Evolutionary conservation across 495 filamentous ascomycete species (phyloP).

Genomic region (Daldinia grandis): DNA sequence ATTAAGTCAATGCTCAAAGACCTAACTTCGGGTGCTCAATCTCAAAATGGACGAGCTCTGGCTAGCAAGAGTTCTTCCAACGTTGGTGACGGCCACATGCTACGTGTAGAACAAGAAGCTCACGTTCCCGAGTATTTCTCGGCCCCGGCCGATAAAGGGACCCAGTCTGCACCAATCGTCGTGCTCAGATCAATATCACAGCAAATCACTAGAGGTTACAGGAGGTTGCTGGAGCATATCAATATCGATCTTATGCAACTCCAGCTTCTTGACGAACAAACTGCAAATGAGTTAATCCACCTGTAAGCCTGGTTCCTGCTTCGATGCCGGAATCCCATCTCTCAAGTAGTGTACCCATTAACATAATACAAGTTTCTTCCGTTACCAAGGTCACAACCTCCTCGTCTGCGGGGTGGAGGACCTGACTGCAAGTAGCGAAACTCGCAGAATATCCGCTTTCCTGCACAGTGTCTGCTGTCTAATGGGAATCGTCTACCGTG

Average conservation of each 20-base stretch:
- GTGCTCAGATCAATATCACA: conserved; percentile 44
- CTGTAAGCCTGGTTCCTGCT: conserved; percentile 23
- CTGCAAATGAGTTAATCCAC: conserved; percentile 39
- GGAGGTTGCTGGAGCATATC: conserved; percentile 35
- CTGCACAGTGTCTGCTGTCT: conserved; percentile 45
- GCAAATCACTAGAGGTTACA: conserved; percentile 37
- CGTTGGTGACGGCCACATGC: conserved; percentile 2
- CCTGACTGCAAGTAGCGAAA: conserved; percentile 44
- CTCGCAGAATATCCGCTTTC: conserved; percentile 41
- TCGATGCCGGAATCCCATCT: background rate
- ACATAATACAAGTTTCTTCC: conserved; percentile 31
- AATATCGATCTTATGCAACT: conserved; percentile 42
- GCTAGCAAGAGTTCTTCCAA: conserved; percentile 1
- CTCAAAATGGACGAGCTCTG: conserved; percentile 1
- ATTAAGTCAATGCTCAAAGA: conserved; percentile 41
- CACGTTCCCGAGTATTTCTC: conserved; percentile 37
- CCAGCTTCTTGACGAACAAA: conserved; percentile 43
- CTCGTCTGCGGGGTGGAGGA: conserved; percentile 38
- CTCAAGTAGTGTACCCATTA: background rate
- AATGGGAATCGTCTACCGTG: conserved; percentile 42
- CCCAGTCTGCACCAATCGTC: conserved; percentile 42
- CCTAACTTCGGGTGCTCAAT: conserved; percentile 6
- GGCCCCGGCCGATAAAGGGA: conserved; percentile 42
- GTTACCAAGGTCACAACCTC: conserved; percentile 42
- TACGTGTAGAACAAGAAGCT: conserved; percentile 15